Conservation (phyloP, 176 grass and related monocot genomes). For the Thinopyrum elongatum region DNA sequence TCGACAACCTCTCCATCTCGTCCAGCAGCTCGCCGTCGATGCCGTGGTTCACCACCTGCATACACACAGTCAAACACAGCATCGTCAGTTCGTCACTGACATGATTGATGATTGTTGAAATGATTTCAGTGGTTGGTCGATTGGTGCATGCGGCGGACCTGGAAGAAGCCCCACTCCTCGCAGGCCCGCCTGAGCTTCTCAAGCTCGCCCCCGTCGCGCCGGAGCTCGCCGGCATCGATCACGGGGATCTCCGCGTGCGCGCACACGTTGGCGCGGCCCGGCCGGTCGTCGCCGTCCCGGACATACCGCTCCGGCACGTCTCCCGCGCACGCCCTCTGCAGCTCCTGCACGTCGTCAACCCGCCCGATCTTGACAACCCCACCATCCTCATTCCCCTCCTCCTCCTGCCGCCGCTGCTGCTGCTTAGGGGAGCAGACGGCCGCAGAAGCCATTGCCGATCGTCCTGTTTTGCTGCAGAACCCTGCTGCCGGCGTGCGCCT, state of each 20-base stretch:
- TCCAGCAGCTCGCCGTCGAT: constrained; percentile 50
- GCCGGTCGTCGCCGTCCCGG: constrained; percentile 50
- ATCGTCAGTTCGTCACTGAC: neutral
- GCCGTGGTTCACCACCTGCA: constrained; percentile 83
- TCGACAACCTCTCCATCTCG: constrained; percentile 53
- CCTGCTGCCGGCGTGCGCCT: neutral
- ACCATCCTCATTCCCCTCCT: neutral
- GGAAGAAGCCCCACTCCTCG: constrained; percentile 91
- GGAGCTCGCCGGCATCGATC: constrained; percentile 59
- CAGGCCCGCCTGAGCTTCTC: constrained; percentile 51
- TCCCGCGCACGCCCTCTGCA: constrained; percentile 26
- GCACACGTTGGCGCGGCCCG: constrained; percentile 21
- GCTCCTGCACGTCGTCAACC: constrained; percentile 76
- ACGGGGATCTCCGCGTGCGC: constrained; percentile 44
- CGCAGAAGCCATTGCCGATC: constrained; percentile 17
- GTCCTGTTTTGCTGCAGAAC: neutral
- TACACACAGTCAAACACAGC: neutral
- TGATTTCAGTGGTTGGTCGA: neutral
- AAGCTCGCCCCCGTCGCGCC: constrained; percentile 36
- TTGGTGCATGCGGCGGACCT: neutral
- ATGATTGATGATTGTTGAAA: neutral
- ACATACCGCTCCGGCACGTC: constrained; percentile 68
- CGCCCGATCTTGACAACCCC: constrained; percentile 43
- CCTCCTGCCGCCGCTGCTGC: neutral
- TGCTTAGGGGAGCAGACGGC: constrained; percentile 20